Evolutionary conservation across 2,329 filamentous ascomycete genomes (phyloP).

Genomic region (Aspergillus ibericus): DNA sequence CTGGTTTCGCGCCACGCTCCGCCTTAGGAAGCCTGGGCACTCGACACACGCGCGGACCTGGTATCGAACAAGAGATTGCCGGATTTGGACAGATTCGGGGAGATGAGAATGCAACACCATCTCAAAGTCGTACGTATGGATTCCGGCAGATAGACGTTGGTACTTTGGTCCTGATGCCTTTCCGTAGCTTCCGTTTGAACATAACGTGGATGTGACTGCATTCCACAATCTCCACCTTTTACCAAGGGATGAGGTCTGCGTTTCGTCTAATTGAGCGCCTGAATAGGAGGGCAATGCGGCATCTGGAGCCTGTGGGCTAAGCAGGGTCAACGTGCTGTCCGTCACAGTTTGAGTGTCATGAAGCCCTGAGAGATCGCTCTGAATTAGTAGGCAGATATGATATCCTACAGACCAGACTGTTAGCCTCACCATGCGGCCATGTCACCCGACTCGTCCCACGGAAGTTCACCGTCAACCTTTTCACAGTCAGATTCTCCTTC

Average conservation of each 20-base stretch:
- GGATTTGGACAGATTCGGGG: conserved; percentile 15
- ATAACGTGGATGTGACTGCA: conserved; percentile 2
- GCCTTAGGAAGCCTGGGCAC: conserved; percentile 3
- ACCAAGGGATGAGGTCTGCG: not conserved
- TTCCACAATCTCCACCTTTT: conserved; percentile 7
- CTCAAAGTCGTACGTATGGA: conserved; percentile 15
- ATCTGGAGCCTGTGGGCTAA: conserved; percentile 1
- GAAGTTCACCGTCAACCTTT: conserved; percentile 12
- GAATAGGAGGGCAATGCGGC: not conserved
- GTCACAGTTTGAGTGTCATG: conserved; percentile 10
- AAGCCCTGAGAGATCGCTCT: conserved; percentile 6
- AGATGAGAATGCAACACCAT: conserved; percentile 15
- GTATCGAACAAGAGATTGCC: conserved; percentile 14
- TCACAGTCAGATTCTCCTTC: conserved; percentile 7
- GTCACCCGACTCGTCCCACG: conserved; percentile 12
- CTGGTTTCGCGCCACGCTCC: conserved; percentile 1
- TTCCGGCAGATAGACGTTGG: conserved; percentile 9
- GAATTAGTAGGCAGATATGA: not conserved
- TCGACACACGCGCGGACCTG: conserved; percentile 13
- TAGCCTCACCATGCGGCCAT: conserved; percentile 16
- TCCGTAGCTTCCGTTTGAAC: not conserved
- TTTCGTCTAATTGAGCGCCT: not conserved
- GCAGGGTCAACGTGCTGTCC: conserved; percentile 9
- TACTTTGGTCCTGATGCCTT: not conserved
- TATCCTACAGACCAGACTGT: not conserved